Base-by-base conservation (phyloP, 768 basidiomycete species). In the Lactarius evosmus region DNA sequence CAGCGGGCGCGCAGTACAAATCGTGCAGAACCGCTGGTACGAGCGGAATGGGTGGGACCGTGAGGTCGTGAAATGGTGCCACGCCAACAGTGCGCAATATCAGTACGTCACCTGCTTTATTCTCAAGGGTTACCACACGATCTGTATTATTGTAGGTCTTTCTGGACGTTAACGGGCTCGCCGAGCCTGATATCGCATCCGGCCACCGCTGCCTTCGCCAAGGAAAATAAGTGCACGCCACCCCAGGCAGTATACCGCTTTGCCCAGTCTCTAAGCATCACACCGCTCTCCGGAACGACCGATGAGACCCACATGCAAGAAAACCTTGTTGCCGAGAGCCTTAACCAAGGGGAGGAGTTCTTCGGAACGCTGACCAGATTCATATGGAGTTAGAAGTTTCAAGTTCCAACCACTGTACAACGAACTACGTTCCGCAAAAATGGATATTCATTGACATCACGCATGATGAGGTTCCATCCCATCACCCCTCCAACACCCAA, bases 11-110 rank as follows among this genome's bases (percentile, higher is more conserved):
- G 71, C 71, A 53, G 82, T 89, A 5, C 82, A 89, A 61, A 83
- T 92, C 33, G 89, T 94, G 17, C 92, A 93, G 73, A 91, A 92
- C 72, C 77, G 92, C 55, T 95, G 92, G 91, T 88, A 86, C 69
- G 85, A 91, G 72, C 86, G 84, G 6, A 94, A 93, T 63, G 78
- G 75, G 5, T 94, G 89, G 88, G 90, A 93, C 70, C 76, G 75
- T 58, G 78, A 79, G 1, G 85, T 92, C 4, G 79, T 85, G 66
- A 75, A 75, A 40, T 88, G 87, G 67, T 94, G 92, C 72, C 79
- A 75, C 67, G 74, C 80, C 59, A 77, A 86, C 56, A 82, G 75
- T 12, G 85, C 89, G 9, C 81, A 85, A 70, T 93, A 93, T 69
- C 90, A 93, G 88, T 92, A 67, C 50, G 72, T 57, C 40, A 74